Base-by-base conservation (phyloP, 2,329 filamentous ascomycete species). In the Periconia sp. region DNA sequence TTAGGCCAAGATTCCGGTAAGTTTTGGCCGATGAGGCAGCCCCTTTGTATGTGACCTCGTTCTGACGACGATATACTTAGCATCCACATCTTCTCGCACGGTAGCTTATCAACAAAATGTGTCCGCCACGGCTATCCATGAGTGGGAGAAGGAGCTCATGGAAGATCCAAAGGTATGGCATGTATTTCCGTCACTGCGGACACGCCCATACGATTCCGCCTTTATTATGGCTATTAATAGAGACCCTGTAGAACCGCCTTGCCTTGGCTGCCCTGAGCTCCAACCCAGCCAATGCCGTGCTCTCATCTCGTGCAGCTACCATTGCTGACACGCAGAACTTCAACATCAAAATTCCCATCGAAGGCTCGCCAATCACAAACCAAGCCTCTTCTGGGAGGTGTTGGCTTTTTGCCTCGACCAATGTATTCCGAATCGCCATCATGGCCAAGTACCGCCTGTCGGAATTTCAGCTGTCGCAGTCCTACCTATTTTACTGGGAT, bases 341-440 rank as follows among this genome's bases (percentile, higher is more conserved):
- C 85, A 95, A 92, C 68, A 76, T 92, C 71, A 86, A 85, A 71
- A 92, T 96, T 55, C 89, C 91, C 0, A 81, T 90, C 50, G 91
- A 96, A 72, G 92, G 91, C 46, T 82, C 81, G 0, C 92, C 92
- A 0, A 87, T 96, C 57, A 95, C 92, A 0, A 92, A 95, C 72
- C 91, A 96, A 76, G 82, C 87, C 33, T 84, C 84, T 8, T 92
- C 88, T 2, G 92, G 91, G 8, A 82, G 92, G 59, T 96, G 92
- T 79, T 96, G 92, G 92, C 84, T 96, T 58, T 96, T 96, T 64
- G 92, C 92, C 1, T 85, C 89, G 5, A 94, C 90, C n/a, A 96
- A 96, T 64, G 87, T 95, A 52, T 94, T 96, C 76, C 88, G 92
- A 27, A 83, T 96, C n/a, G 88, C 91, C 1, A 80, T 96, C 45